phyloP scores from a whole-genome alignment of 2,329 filamentous ascomycete species.

The Botrytis squamosa region DNA sequence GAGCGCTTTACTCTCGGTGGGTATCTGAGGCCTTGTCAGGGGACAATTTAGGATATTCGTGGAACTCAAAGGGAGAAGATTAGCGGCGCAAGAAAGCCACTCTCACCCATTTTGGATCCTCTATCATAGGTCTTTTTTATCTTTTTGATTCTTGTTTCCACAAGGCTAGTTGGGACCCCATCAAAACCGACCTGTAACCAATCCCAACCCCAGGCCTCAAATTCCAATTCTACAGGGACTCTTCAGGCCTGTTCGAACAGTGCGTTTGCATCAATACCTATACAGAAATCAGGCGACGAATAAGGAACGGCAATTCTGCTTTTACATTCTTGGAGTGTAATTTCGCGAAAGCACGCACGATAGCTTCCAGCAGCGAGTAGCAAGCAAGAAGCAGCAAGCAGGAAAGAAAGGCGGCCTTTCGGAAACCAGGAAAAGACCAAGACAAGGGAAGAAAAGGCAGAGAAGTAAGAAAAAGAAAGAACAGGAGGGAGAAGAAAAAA shows the following conservation, averaged over 20 bases:
- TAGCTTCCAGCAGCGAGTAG: background rate
- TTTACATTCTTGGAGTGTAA: constrained; percentile 9
- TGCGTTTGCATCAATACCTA: constrained; percentile 10
- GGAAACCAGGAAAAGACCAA: background rate
- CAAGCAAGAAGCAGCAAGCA: background rate
- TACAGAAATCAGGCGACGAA: background rate
- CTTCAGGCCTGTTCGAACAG: background rate
- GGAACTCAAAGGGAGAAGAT: background rate
- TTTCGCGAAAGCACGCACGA: constrained; percentile 12
- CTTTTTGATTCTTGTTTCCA: background rate
- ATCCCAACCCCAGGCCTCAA: constrained; percentile 3
- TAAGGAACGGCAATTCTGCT: background rate
- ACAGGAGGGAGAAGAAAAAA: background rate
- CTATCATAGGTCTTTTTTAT: background rate
- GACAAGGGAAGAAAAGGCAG: background rate
- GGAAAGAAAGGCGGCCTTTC: background rate
- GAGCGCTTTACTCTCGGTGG: background rate
- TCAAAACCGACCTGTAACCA: constrained; percentile 3
- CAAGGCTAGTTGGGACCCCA: background rate
- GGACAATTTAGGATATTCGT: background rate
- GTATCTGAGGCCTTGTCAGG: background rate
- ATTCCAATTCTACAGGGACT: constrained; percentile 10
- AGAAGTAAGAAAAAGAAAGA: background rate
- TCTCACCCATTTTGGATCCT: background rate
- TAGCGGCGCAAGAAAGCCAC: constrained; percentile 1